These are phyloP conservation scores for Raphanus sativus DNA, from an alignment of 345 rosid species.

Conservation along the genomic window DNA sequence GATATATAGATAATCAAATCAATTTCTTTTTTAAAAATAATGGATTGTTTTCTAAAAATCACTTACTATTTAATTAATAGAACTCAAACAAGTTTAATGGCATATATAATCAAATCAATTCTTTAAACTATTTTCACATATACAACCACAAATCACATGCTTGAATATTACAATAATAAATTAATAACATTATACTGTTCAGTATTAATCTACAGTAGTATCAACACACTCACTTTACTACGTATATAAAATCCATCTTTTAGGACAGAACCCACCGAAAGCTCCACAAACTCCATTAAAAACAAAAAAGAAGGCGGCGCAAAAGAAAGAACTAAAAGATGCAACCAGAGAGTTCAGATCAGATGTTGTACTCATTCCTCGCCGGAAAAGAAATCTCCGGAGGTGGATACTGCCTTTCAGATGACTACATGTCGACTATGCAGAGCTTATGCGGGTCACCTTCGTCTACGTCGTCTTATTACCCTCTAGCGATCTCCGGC, in stretches of 20 bases:
- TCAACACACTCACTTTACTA: constrained; percentile 15
- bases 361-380: constrained; percentile 46
- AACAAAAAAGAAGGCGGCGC: constrained; percentile 42
- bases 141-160: no score
- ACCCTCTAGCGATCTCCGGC: constrained; percentile 58
- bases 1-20: no score
- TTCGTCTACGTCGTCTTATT: constrained; percentile 51
- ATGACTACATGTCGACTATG: constrained; percentile 37
- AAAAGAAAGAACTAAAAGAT: constrained; percentile 20
- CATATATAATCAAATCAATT: no score
- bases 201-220: background rate
- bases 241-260: constrained; percentile 24
- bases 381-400: constrained; percentile 41
- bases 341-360: constrained; percentile 50
- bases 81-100: no score
- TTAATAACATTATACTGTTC: no score
- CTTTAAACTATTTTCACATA: no score
- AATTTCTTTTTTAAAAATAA: no score
- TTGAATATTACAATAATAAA: no score
- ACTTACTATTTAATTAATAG: no score
- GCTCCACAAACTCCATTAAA: constrained; percentile 38
- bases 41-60: no score
- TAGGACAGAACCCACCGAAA: constrained; percentile 64
- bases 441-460: constrained; percentile 53
- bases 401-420: constrained; percentile 27